Base-by-base conservation (phyloP, 176 grass and related monocot species). In the Pontederia crassipes region DNA sequence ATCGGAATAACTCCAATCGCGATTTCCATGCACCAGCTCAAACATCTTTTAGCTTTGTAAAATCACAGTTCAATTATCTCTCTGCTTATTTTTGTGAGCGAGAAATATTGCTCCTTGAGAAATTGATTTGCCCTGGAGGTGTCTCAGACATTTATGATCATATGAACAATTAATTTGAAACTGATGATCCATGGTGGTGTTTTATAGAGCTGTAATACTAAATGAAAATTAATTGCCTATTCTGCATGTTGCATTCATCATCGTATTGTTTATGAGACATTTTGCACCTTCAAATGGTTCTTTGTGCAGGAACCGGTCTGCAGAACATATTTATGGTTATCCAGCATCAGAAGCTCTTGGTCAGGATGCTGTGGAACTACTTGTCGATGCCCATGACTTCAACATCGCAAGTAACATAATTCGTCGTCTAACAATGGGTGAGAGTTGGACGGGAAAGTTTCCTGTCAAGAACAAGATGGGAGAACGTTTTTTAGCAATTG, bases 371-470 rank as follows among this genome's bases (percentile, higher is more conserved):
- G 74, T 89, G 12, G 70, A 66, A 71, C 77, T 89, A 60, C 79
- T 99, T 52, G 68, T 86, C 76, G 78, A 99, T 76, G 69, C 79
- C 5, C 35, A 32, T 35, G 73, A 93, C 48, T 56, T 65, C 52
- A 66, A 83, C 59, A 52, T 66, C 28, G 82, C 86, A 45, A 77
- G 80, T 52, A 72, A 77, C 35, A 93, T 99, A 48, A 67, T 99
- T 60, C 56, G 12, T 5, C 85, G 71, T 17, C 74, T 89, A 58
- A 86, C 65, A 28, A 74, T 71, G 71, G 88, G 94, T 14, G 79
- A 88, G 75, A 93, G 79, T 71, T 99, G 94, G 94, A 85, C 82
- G 1, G 94, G 94, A 17, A 99, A 84, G 59, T 85, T 99, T 58
- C 77, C 88, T 52, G 82, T 93, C 51, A 89, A 86, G 57, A 89